Evolutionary conservation across 1,284 basidiomycete species (phyloP), one percentile per base, ranked within the genome.

Genomic region (Meira miltonrushii): DNA sequence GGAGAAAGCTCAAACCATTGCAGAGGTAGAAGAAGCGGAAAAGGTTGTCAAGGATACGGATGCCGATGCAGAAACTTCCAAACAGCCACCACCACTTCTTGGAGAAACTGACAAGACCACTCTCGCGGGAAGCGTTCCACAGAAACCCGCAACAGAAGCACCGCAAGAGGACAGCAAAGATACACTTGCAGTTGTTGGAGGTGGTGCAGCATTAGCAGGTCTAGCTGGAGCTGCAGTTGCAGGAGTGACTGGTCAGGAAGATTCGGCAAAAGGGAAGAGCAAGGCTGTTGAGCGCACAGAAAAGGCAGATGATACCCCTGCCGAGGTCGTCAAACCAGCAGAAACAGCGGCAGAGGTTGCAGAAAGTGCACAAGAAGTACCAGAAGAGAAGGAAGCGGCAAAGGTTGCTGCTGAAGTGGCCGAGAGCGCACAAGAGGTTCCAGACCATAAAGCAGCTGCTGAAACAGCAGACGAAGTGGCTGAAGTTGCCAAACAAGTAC

Each of bases 341-440:
- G 51, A 39, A 25, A 17, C 51, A 39, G 25, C 53, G 17, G 19
- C 9, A 41, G 53, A 43, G 19, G 53, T 40, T 9, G 39, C 28
- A 13, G 38, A 54, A 17, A 15, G 11, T 15, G 39, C 53, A 23
- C 53, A 39, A 44, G 53, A 39, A 28, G 38, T 17, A 8, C 11
- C 28, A 28, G 53, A 39, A 39, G 53, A 54, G 3, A 10, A 54
- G 28, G n/a, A 28, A 13, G 53, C 28, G 38, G 53, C 53, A 41
- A 23, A 17, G 17, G 33, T 25, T 21, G 55, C 55, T 23, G 39
- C 46, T 4, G 47, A 49, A 19, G 55, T 56, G 0, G 43, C 55
- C 12, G 55, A 56, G 46, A 56, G 19, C 37, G 55, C 47, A 11
- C 8, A 28, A 13, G 51, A 37, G n/a, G 51, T 40, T 37, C 51